Evolutionary conservation across 768 basidiomycete genomes (phyloP), one percentile per base, ranked within the genome.

Genomic region (Rhodosporidiobolus sp.): DNA sequence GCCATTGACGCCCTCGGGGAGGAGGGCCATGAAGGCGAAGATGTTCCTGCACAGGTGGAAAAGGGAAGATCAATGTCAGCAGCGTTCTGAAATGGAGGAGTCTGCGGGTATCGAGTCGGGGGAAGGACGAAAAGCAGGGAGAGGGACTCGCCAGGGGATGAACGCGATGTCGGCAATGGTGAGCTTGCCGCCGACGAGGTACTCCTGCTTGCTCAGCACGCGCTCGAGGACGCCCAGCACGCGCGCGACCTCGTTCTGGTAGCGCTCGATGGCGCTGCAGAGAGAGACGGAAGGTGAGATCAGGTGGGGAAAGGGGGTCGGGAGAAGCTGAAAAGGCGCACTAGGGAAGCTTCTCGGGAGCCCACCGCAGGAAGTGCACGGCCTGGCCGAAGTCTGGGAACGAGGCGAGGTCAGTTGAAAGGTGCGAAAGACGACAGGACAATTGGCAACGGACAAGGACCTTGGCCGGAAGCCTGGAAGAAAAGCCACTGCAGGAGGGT

Each of bases 121-220:
- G 12, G 11, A 17, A 58, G 26, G n/a, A 30, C 38, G 43, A 12
- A 24, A 59, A 30, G 28, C 16, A 43, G 50, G 53, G 45, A 30
- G 14, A n/a, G 6, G 19, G n/a, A 35, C n/a, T 10, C 45, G 53
- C 58, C 64, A 77, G 38, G 69, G n/a, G 66, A 77, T 65, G 67
- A 73, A 77, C 3, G 77, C 58, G 24, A 77, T 45, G 50, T 77
- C 77, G n/a, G 74, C 74, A 45, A 77, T 76, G 24, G 74, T 73
- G 50, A 59, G 28, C 65, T 77, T 76, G 57, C 28, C 45, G 12
- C 63, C 72, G 54, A 71, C 67, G 63, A 77, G 71, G 58, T 53
- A 78, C 32, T 72, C 67, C 56, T 55, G 63, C 38, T 74, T 67
- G 14, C 53, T 32, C 24, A 78, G 74, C 28, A 78, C 68, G 0